phyloP scores from a whole-genome alignment of 352 stramenopile genomes.

The Aphanomyces cochlioides region DNA sequence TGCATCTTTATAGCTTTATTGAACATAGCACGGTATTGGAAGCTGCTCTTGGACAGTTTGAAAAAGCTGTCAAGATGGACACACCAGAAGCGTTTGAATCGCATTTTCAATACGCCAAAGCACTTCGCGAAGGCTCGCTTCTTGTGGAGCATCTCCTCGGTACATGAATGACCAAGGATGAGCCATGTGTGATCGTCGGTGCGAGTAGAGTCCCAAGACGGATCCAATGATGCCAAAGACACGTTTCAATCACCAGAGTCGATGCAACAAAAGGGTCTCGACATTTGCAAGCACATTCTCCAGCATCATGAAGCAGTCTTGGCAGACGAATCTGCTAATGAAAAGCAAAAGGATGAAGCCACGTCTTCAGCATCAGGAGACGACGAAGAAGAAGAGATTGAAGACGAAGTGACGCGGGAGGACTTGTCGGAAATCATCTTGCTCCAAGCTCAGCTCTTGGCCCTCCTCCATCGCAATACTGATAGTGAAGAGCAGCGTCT shows the following conservation, averaged over 20 bases:
- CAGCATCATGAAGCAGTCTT: slow-evolving; percentile 35
- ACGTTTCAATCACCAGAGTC: slow-evolving; percentile 29
- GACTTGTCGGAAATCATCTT: slow-evolving; percentile 46
- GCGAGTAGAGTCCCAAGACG: background rate
- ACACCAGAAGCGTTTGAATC: slow-evolving; percentile 79
- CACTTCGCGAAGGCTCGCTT: slow-evolving; percentile 66
- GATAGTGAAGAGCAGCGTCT: slow-evolving; percentile 36
- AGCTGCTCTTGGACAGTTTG: slow-evolving; percentile 40
- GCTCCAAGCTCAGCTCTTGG: slow-evolving; percentile 58
- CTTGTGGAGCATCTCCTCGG: slow-evolving; percentile 39
- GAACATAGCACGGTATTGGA: slow-evolving; percentile 41
- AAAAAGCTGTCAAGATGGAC: slow-evolving; percentile 74
- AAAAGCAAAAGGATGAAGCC: slow-evolving; percentile 26
- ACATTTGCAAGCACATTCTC: slow-evolving; percentile 36
- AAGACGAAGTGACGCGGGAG: slow-evolving; percentile 33
- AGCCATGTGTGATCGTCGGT: too few relatives aligned
- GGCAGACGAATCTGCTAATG: slow-evolving; percentile 12
- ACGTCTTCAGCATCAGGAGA: background rate
- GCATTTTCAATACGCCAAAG: slow-evolving; percentile 71
- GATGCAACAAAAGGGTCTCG: slow-evolving; percentile 33
- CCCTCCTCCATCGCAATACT: slow-evolving; percentile 34
- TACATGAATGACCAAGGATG: background rate
- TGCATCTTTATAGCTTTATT: background rate
- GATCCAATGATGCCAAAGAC: background rate
- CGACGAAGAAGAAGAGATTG: slow-evolving; percentile 26